A percentile compares a stretch with the other conserved stretches of the same genome.
phyloP scores from a whole-genome alignment of 1,139 yeast species.

The Candida mesenterica region DNA sequence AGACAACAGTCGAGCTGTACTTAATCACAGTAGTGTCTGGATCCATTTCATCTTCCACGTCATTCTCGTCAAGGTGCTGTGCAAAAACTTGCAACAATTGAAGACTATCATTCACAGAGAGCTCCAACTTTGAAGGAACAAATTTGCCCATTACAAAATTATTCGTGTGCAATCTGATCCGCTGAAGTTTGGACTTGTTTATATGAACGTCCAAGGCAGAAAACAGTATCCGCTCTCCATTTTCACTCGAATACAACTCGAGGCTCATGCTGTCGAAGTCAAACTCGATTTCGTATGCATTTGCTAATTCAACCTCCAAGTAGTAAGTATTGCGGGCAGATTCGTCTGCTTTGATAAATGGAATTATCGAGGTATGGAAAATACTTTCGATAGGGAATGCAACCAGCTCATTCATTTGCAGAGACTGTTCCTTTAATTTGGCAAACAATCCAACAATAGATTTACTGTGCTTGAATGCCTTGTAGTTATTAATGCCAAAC shows the following conservation, averaged over 20 bases:
- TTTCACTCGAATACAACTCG: constrained; percentile 17
- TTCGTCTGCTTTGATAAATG: constrained; percentile 26
- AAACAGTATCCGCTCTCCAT: constrained; percentile 12
- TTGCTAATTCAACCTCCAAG: constrained; percentile 24
- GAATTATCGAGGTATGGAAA: constrained; percentile 27
- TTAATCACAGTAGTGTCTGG: constrained; percentile 15
- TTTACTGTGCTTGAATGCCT: constrained; percentile 19
- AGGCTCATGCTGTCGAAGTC: constrained; percentile 21
- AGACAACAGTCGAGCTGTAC: constrained; percentile 2
- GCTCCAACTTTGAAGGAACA: constrained; percentile 19
- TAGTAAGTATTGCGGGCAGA: constrained; percentile 21
- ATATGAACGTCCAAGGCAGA: constrained; percentile 11
- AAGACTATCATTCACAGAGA: constrained; percentile 23
- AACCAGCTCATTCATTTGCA: constrained; percentile 15
- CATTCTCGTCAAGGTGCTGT: constrained; percentile 2
- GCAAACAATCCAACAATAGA: constrained; percentile 23
- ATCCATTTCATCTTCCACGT: constrained; percentile 6
- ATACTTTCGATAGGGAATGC: constrained; percentile 31
- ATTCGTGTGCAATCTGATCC: constrained; percentile 22
- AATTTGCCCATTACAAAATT: constrained; percentile 27
- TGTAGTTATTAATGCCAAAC: constrained; percentile 32
- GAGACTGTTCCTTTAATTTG: constrained; percentile 22
- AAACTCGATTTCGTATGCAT: constrained; percentile 28
- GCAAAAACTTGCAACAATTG: constrained; percentile 8
- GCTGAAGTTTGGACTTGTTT: constrained; percentile 11